Base-by-base conservation (phyloP, 1,284 basidiomycete species). In the Cutaneotrichosporon sp. region DNA sequence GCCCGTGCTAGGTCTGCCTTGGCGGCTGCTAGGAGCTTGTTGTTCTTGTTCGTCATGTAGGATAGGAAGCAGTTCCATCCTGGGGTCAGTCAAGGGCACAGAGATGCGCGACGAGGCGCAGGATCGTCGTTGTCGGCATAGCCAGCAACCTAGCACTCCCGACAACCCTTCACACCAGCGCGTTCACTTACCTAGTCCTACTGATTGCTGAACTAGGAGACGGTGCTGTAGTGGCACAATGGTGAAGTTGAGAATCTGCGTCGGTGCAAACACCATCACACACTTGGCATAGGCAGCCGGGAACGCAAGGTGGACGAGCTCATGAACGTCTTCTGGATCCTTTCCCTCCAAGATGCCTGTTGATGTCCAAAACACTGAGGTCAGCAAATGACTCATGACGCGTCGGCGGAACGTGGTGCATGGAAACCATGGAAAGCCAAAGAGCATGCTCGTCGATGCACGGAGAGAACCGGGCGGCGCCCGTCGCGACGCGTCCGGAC, bases 211-310 rank as follows among this genome's bases (percentile, higher is more conserved):
- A 19, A 86, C 78, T 8, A 86, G 78, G 55, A 91, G 84, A n/a
- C 88, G 82, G 50, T 90, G 77, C 63, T 90, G 88, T 4, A 80
- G 81, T 0, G 89, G 90, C 0, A 91, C 81, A 46, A 91, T 22
- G 12, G 83, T 77, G 65, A 91, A 91, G 76, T 92, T 92, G 76
- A 89, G 75, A 51, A 87, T 70, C 68, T 91, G 88, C 0, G 87
- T 82, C 0, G 89, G 89, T 41, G 85, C 79, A 68, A 87, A 90
- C 9, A 90, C 87, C 12, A 75, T 79, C 10, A 70, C 56, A 7
- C 65, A 65, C 55, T 66, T 66, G 22, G 59, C 55, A 61, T 65
- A 68, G 9, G 65, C 67, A 11, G 63, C 62, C 37, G 66, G 57
- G 58, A 66, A 71, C 2, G 63, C 61, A 65, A 69, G 51, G 22